A percentile compares a stretch with the other conserved stretches of the same genome.
Conservation (phyloP, 1,284 basidiomycete species). For the Malassezia sympodialis region DNA sequence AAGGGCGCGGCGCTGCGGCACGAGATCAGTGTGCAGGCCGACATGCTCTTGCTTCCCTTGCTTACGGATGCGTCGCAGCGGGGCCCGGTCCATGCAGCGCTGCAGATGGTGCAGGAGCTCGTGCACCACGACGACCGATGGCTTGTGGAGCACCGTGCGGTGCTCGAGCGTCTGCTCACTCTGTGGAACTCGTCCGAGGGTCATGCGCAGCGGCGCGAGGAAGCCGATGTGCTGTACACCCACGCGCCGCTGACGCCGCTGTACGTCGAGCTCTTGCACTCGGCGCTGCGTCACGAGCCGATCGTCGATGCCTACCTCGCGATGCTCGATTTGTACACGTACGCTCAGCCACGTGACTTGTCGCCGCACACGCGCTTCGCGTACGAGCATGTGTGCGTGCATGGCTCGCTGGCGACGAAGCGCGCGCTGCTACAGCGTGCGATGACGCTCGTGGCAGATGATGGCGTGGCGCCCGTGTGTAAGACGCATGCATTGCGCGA, state of each 20-base stretch:
- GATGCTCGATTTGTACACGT: conserved; percentile 70
- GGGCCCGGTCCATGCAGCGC: conserved; percentile 46
- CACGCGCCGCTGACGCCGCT: conserved; percentile 51
- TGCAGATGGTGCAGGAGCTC: conserved; percentile 70
- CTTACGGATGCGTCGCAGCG: conserved; percentile 27
- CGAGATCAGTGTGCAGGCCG: conserved; percentile 25
- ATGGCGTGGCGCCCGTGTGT: conserved; percentile 61
- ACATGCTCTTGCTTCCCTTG: conserved; percentile 29
- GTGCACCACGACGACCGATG: conserved; percentile 60
- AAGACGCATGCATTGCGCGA: conserved; percentile 79
- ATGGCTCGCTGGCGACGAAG: conserved; percentile 57
- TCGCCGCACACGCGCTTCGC: conserved; percentile 76
- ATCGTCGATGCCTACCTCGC: conserved; percentile 83
- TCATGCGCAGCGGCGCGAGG: conserved; percentile 27
- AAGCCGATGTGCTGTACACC: conserved; percentile 24
- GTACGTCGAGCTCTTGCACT: conserved; percentile 57
- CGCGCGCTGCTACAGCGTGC: conserved; percentile 76
- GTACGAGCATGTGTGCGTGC: conserved; percentile 67
- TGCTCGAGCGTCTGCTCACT: conserved; percentile 44
- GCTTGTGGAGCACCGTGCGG: conserved; percentile 52
- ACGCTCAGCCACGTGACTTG: conserved; percentile 67
- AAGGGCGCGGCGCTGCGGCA: conserved; percentile 31
- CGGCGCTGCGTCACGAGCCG: conserved; percentile 55
- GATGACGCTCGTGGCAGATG: conserved; percentile 68
- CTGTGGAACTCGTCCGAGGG: conserved; percentile 46